Percentiles rank a stretch among this genome's conserved stretches.
Evolutionary conservation across 306 rosid species (phyloP).

Genomic region (Cicer judaicum): DNA sequence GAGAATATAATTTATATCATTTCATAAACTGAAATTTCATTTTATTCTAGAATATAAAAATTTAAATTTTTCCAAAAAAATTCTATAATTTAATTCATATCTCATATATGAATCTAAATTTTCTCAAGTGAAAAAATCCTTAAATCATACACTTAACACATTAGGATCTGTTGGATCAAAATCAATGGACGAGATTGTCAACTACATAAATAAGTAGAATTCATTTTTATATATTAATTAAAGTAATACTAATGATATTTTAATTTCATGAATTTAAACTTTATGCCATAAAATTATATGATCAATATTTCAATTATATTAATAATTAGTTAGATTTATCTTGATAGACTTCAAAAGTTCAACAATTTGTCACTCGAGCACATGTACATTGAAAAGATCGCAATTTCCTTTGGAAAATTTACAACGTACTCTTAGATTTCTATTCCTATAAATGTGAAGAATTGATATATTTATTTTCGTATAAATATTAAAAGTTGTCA

Average conservation of each 20-base stretch:
- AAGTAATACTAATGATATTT: no score
- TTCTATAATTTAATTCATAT: no score
- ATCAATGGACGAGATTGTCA: background rate
- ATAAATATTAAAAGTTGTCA: no score
- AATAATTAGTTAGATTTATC: background rate
- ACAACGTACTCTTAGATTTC: no score
- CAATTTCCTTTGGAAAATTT: background rate
- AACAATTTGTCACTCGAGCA: conserved; percentile 5
- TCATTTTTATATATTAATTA: background rate
- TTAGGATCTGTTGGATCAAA: background rate
- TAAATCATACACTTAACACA: background rate
- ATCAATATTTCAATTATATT: background rate
- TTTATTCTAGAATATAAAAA: background rate
- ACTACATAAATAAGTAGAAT: background rate
- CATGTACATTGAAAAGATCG: conserved; percentile 6
- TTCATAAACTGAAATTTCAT: conserved; percentile 17
- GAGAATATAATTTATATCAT: background rate
- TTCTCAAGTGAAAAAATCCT: background rate
- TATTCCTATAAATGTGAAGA: no score
- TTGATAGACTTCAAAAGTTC: background rate
- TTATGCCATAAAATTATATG: no score
- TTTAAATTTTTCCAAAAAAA: no score
- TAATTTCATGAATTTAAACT: no score
- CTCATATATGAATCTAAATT: background rate
- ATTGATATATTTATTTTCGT: no score